Percentiles rank a stretch among this genome's conserved stretches.
Conservation (phyloP, 2,329 filamentous ascomycete species). For the Bipolaris bicolor region DNA sequence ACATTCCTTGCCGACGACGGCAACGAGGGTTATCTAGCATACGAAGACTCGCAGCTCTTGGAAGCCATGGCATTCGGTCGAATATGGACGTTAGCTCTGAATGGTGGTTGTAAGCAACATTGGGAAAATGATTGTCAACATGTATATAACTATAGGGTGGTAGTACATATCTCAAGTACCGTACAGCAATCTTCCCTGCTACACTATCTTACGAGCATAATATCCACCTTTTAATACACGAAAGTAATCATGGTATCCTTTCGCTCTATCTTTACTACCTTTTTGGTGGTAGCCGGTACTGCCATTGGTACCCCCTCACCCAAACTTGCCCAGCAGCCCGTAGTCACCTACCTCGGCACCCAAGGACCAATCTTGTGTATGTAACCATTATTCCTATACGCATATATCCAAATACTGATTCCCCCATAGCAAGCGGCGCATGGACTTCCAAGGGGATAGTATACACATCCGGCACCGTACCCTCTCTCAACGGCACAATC, state of each 20-base stretch:
- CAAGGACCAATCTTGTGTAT: constrained; percentile 40
- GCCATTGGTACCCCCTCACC: constrained; percentile 26
- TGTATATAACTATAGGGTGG: constrained; percentile 1
- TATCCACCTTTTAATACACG: too few relatives aligned
- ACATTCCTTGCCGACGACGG: constrained; percentile 3
- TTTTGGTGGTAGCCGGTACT: constrained; percentile 24
- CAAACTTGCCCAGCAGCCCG: constrained; percentile 33
- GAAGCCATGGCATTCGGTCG: constrained; percentile 23
- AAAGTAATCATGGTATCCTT: constrained; percentile 30
- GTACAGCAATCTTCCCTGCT: background rate
- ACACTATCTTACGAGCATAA: background rate
- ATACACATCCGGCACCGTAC: constrained; percentile 41
- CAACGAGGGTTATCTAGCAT: constrained; percentile 11
- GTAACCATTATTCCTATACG: background rate
- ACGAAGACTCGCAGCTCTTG: constrained; percentile 21
- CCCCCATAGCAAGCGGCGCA: constrained; percentile 30
- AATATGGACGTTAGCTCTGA: background rate
- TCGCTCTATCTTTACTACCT: constrained; percentile 26
- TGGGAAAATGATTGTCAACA: background rate
- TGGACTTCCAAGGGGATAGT: constrained; percentile 42
- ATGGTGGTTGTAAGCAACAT: background rate
- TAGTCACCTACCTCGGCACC: constrained; percentile 42
- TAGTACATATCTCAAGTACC: background rate
- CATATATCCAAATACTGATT: background rate
- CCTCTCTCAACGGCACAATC: constrained; percentile 37